Conservation (phyloP, 23 red algal genomes). For the Gracilaria vermiculophylla region DNA sequence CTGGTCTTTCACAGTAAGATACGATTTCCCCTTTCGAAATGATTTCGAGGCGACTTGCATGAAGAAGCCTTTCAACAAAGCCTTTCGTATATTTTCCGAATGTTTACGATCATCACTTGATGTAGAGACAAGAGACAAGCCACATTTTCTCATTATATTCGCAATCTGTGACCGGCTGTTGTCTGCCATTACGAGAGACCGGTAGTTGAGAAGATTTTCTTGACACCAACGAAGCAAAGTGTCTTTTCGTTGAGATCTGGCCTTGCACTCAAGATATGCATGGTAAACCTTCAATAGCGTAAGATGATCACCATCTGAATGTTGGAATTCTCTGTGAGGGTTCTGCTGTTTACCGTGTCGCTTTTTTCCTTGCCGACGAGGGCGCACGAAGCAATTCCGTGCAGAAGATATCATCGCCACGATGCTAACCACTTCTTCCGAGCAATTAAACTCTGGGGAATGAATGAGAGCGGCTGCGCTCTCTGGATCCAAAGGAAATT, state of each 20-base stretch:
- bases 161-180: constrained; percentile 84
- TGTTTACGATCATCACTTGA: neutral
- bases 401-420: constrained; percentile 91
- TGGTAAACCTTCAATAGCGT: constrained; percentile 84
- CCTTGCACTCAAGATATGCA: constrained; percentile 63
- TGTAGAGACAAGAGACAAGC: constrained; percentile 32
- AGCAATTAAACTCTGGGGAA: constrained; percentile 68
- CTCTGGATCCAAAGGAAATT: constrained; percentile 84
- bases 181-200: constrained; percentile 67
- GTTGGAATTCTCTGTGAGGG: constrained; percentile 38
- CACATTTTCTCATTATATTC: constrained; percentile 54
- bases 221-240: constrained; percentile 71
- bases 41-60: constrained; percentile 85
- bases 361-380: constrained; percentile 48
- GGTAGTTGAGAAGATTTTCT: constrained; percentile 85
- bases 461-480: constrained; percentile 70
- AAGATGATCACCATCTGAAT: constrained; percentile 78
- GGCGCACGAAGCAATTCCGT: constrained; percentile 75
- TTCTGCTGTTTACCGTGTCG: constrained; percentile 12
- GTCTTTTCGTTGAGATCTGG: constrained; percentile 2
- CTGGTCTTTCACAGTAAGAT: constrained; percentile 89
- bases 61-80: constrained; percentile 85
- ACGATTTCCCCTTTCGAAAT: constrained; percentile 44
- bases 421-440: constrained; percentile 84
- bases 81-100: constrained; percentile 64